Evolutionary conservation across 2,329 filamentous ascomycete species (phyloP), one percentile per base, ranked within the genome.

Genomic region (Penicillium hesseltinei): DNA sequence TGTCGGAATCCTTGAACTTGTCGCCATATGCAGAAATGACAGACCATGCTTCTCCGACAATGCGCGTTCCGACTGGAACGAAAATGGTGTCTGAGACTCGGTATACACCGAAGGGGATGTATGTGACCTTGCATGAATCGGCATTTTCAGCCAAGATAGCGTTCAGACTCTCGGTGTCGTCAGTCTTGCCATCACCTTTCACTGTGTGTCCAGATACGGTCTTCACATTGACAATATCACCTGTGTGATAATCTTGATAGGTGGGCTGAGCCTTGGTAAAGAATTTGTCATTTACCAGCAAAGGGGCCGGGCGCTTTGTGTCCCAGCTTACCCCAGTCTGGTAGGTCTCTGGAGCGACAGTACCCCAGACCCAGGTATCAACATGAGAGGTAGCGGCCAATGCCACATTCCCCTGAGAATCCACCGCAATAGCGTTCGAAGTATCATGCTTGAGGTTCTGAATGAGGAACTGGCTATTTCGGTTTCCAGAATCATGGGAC

Each of bases 11-110:
- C 52, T 66, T 74, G 68, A 81, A 86, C 45, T 72, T 76, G 57
- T 67, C 57, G 2, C 83, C 83, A 3, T 70, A 71, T 10, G 75
- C 83, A 3, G 76, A 78, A 67, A 82, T 82, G 5, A 75, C 73
- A 8, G 82, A 75, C 75, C 82, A 84, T 2, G 77, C 80, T 66
- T 85, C 80, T 31, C 84, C 84, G 7, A 83, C 74, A 36, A 86
- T 78, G 2, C 78, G 76, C 2, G 81, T 79, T 15, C 80, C 77
- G 6, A 73, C 67, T 0, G 81, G 80, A 29, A 82, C 67, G n/a
- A 70, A 64, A 25, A 83, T 64, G 0, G 81, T 82, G 35, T 77
- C 71, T 1, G 70, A 75, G 13, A 82, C 76, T 7, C 78, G 65
- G 59, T 82, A 73, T 0, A 70, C 64, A 31, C 71, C 71, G 15